phyloP scores from a whole-genome alignment of 805 yeast species.

The Wickerhamiella allomyrinae region DNA sequence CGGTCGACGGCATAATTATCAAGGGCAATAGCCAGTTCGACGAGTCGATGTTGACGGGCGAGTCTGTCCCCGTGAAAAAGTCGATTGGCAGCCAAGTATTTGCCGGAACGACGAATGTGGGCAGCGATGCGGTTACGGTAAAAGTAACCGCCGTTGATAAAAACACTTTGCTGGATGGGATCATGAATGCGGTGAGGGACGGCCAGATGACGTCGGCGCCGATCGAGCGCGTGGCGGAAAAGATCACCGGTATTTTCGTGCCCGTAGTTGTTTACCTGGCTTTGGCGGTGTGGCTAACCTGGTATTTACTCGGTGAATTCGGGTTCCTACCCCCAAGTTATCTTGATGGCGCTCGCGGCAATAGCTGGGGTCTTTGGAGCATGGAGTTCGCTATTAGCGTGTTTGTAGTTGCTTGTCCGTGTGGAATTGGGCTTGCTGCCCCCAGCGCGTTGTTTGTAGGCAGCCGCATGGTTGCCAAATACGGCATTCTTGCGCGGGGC shows the following conservation, averaged over 20 bases:
- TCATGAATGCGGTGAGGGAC: slow-evolving; percentile 52
- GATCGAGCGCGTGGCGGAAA: slow-evolving; percentile 55
- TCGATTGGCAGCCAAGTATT: slow-evolving; percentile 49
- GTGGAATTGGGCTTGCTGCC: slow-evolving; percentile 75
- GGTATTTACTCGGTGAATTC: slow-evolving; percentile 45
- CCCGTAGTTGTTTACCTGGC: slow-evolving; percentile 53
- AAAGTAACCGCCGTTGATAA: slow-evolving; percentile 45
- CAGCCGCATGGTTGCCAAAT: slow-evolving; percentile 60
- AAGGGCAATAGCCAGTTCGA: slow-evolving; percentile 69
- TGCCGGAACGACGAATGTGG: slow-evolving; percentile 59
- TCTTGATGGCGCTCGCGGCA: slow-evolving; percentile 43
- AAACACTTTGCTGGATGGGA: slow-evolving; percentile 53
- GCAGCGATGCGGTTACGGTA: slow-evolving; percentile 40
- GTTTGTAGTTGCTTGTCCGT: slow-evolving; percentile 74
- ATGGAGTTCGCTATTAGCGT: slow-evolving; percentile 65
- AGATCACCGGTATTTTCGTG: slow-evolving; percentile 55
- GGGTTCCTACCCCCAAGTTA: slow-evolving; percentile 41
- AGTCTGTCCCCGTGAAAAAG: slow-evolving; percentile 44
- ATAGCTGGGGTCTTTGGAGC: slow-evolving; percentile 71
- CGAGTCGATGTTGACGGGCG: slow-evolving; percentile 87
- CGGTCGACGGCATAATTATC: slow-evolving; percentile 67
- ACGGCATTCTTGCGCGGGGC: slow-evolving; percentile 63
- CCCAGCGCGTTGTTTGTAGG: slow-evolving; percentile 76
- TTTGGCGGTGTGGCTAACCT: slow-evolving; percentile 48
- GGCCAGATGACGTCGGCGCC: slow-evolving; percentile 66